Percentiles rank a stretch among this genome's conserved stretches.
Evolutionary conservation across 2,329 filamentous ascomycete species (phyloP).

Genomic region (Byssoonygena ceratinophila): DNA sequence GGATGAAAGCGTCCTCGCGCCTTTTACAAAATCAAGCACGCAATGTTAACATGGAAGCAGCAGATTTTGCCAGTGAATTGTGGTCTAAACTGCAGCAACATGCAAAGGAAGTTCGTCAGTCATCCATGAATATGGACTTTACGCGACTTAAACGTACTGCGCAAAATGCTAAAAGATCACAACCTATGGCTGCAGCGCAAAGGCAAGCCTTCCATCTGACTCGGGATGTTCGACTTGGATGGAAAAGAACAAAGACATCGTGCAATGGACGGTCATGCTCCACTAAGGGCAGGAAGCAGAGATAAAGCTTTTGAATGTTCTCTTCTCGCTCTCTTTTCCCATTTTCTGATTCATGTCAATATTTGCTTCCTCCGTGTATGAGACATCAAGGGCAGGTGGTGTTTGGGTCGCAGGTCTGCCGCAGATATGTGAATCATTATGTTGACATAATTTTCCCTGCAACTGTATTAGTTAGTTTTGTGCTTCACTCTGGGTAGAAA

Average conservation of each 20-base stretch:
- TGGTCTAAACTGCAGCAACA: slow-evolving; percentile 17
- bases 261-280: neutral
- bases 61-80: slow-evolving; percentile 22
- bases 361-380: slow-evolving; percentile 1
- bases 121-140: slow-evolving; percentile 21
- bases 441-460: neutral
- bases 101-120: slow-evolving; percentile 20
- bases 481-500: neutral
- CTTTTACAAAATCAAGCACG: slow-evolving; percentile 25
- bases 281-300: neutral
- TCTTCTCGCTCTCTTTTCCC: neutral
- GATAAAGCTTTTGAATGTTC: neutral
- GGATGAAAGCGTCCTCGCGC: slow-evolving; percentile 26
- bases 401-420: slow-evolving; percentile 2
- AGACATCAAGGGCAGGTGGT: slow-evolving; percentile 1
- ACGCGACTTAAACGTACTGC: slow-evolving; percentile 18
- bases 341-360: slow-evolving; percentile 1
- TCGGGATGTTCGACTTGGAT: neutral
- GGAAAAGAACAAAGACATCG: neutral
- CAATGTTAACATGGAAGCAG: slow-evolving; percentile 23
- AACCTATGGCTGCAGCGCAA: slow-evolving; percentile 28
- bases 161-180: slow-evolving; percentile 23
- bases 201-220: slow-evolving; percentile 23
- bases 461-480: neutral
- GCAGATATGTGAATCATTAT: neutral